Evolutionary conservation across 1,139 yeast species (phyloP).

Genomic region (Scheffersomyces illinoinensis): DNA sequence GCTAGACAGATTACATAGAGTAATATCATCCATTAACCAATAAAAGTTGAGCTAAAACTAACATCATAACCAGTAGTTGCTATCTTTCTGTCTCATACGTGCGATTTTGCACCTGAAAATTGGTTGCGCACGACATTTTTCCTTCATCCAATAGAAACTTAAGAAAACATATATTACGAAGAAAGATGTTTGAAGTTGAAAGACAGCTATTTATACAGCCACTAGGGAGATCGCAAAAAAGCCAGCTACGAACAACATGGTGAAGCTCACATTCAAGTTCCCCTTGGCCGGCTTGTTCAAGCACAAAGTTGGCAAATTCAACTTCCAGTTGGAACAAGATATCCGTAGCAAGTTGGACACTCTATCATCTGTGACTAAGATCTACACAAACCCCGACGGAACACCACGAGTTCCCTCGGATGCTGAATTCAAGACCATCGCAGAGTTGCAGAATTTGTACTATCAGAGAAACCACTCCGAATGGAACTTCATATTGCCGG

Average conservation of each 20-base stretch:
- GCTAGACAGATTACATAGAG: neutral
- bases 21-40: neutral
- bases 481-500: slow-evolving; percentile 61
- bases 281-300: slow-evolving; percentile 44
- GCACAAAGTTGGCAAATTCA: slow-evolving; percentile 40
- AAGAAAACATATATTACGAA: neutral
- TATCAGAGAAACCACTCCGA: slow-evolving; percentile 60
- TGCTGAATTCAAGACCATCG: slow-evolving; percentile 70
- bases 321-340: slow-evolving; percentile 42
- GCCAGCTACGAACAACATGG: slow-evolving; percentile 10
- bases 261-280: slow-evolving; percentile 47
- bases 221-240: neutral
- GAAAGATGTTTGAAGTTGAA: neutral
- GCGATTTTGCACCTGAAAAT: neutral
- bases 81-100: neutral
- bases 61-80: neutral
- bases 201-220: neutral
- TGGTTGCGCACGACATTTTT: neutral
- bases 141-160: neutral
- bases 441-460: slow-evolving; percentile 67
- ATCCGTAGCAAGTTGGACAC: slow-evolving; percentile 46
- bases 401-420: slow-evolving; percentile 72
- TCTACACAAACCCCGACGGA: slow-evolving; percentile 79
- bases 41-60: neutral
- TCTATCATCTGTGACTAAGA: slow-evolving; percentile 56